Percentiles rank a stretch among this genome's conserved stretches.
phyloP scores from a whole-genome alignment of 2,329 filamentous ascomycete genomes.

The Fusarium miscanthi region DNA sequence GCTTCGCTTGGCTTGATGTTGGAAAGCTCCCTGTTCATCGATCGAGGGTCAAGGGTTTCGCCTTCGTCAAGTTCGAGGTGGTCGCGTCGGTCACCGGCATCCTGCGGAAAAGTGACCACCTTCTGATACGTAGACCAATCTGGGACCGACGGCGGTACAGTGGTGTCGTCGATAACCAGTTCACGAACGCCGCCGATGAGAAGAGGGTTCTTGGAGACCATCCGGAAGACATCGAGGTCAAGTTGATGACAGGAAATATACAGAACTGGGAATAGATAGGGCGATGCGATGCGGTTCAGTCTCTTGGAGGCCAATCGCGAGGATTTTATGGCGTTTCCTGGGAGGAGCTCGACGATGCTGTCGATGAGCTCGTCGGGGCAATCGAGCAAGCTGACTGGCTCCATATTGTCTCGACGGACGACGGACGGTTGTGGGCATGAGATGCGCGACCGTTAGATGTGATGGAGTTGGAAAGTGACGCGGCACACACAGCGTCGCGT shows the following conservation, averaged over 20 bases:
- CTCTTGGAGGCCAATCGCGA: not conserved
- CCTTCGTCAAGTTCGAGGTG: too few relatives aligned
- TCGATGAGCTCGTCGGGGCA: not conserved
- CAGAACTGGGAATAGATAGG: not conserved
- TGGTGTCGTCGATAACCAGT: conserved; percentile 28
- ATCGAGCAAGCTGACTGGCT: not conserved
- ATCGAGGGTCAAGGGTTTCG: too few relatives aligned
- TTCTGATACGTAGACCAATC: not conserved
- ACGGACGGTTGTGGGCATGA: not conserved
- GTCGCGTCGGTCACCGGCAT: not conserved
- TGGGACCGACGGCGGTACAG: not conserved
- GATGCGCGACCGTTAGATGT: not conserved
- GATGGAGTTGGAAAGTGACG: not conserved
- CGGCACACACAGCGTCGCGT: not conserved
- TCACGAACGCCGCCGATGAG: conserved; percentile 1
- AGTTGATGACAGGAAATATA: conserved; percentile 23
- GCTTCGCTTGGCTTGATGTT: not conserved
- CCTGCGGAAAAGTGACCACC: not conserved
- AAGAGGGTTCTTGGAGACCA: not conserved
- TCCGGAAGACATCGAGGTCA: conserved; percentile 8
- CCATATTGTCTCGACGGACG: not conserved
- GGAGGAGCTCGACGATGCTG: not conserved
- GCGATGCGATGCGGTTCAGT: not conserved
- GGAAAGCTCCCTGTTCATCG: not conserved
- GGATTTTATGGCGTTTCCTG: not conserved